These are phyloP conservation scores for Bolboschoenus planiculmis DNA, from an alignment of 176 grass and related monocot species.

Conservation along the genomic window DNA sequence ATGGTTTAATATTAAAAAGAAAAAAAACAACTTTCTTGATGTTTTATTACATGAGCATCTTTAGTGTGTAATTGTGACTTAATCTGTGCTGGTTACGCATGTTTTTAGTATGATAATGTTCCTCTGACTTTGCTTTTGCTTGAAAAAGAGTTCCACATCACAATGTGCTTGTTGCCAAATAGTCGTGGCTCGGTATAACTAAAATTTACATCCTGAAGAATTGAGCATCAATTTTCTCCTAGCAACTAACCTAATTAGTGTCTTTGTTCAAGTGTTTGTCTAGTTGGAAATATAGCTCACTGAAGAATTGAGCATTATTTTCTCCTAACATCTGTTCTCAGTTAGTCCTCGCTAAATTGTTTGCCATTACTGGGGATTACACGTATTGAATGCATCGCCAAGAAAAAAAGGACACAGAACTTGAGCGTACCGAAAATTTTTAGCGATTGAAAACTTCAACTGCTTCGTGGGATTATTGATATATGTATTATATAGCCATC, in stretches of 20 bases:
- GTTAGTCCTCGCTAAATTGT: too few relatives aligned
- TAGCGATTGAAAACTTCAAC: neutral
- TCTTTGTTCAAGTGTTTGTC: neutral
- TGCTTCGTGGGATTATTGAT: neutral
- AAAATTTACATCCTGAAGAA: neutral
- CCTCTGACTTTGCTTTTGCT: neutral
- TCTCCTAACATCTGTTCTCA: too few relatives aligned
- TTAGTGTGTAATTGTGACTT: neutral
- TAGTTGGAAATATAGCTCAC: neutral
- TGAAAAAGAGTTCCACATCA: neutral
- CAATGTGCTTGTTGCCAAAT: neutral
- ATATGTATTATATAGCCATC: neutral
- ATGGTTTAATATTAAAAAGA: neutral
- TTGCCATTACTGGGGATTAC: neutral
- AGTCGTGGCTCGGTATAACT: neutral
- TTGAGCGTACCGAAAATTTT: neutral
- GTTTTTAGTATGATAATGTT: slow-evolving; percentile 6
- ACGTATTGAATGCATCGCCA: neutral
- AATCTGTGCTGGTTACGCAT: neutral
- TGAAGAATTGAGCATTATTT: too few relatives aligned
- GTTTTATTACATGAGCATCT: neutral
- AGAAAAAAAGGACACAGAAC: neutral
- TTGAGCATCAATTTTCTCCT: neutral
- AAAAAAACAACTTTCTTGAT: neutral
- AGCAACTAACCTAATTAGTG: neutral